A percentile compares a stretch with the other conserved stretches of the same genome.
These are phyloP conservation scores for Penicillium crystallinum DNA, from an alignment of 495 filamentous ascomycete species.

Conservation along the genomic window DNA sequence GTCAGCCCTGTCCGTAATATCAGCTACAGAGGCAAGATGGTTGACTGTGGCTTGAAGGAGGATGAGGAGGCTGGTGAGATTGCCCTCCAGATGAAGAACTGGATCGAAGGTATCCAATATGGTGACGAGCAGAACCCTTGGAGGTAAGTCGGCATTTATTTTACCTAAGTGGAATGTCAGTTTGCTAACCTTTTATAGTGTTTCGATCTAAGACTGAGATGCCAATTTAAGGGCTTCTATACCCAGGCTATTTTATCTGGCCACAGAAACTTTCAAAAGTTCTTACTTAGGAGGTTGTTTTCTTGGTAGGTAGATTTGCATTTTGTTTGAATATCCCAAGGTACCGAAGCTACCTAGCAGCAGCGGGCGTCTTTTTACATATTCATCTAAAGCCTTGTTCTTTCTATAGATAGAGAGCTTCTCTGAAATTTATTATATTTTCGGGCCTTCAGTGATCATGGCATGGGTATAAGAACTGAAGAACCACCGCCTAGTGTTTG, in stretches of 20 bases:
- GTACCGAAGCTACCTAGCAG: neutral
- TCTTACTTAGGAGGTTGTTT: neutral
- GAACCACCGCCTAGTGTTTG: too few species aligned
- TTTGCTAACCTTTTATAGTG: conserved; percentile 22
- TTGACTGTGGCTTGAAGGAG: conserved; percentile 72
- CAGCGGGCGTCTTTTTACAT: neutral
- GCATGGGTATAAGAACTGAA: too few species aligned
- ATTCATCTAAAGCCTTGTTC: neutral
- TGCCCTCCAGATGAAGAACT: conserved; percentile 79
- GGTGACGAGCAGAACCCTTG: conserved; percentile 85
- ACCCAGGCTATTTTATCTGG: conserved; percentile 1
- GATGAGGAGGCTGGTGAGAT: conserved; percentile 83
- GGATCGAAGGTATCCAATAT: conserved; percentile 94
- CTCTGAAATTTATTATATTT: neutral
- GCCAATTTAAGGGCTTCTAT: neutral
- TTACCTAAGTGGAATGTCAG: neutral
- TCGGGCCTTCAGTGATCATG: neutral
- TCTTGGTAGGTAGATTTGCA: neutral
- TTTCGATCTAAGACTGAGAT: conserved; percentile 20
- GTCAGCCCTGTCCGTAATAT: conserved; percentile 76
- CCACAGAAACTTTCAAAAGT: conserved; percentile 1
- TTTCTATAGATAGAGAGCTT: conserved; percentile 3
- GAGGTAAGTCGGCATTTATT: conserved; percentile 46
- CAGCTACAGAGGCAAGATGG: conserved; percentile 71
- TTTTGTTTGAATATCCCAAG: neutral